These are phyloP conservation scores for Eimeria necatrix DNA, from an alignment of 169 alveolate species.

Conservation along the genomic window DNA sequence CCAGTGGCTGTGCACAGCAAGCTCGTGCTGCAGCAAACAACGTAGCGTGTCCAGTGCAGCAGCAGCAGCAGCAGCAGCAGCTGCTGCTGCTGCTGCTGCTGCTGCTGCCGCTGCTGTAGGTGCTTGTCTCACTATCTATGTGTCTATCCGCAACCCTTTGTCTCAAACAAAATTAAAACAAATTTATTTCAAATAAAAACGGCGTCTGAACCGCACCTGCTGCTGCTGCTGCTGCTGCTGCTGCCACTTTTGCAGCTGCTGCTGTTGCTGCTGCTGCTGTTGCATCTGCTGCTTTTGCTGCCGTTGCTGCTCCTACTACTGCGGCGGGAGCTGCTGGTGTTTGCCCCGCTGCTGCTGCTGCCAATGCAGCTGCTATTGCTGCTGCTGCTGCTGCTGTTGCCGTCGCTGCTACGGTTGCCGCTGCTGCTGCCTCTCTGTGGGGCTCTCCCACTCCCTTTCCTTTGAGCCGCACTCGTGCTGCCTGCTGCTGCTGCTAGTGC, in stretches of 20 bases:
- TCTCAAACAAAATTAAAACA: no score
- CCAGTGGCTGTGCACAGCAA: neutral
- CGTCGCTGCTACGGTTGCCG: neutral
- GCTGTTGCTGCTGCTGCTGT: slow-evolving; percentile 22
- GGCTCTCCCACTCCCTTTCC: neutral
- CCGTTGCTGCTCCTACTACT: neutral
- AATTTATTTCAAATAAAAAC: no score
- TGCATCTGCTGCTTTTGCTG: neutral
- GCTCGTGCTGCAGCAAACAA: neutral
- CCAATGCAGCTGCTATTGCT: neutral
- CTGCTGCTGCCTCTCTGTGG: neutral
- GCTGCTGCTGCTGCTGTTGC: neutral
- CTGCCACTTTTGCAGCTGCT: neutral
- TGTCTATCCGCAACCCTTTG: no score
- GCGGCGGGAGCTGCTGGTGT: neutral
- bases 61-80: slow-evolving; percentile 48
- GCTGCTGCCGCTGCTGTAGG: no score
- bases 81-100: neutral
- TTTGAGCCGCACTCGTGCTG: neutral
- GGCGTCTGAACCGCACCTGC: neutral
- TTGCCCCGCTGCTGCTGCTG: neutral
- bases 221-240: slow-evolving; percentile 6
- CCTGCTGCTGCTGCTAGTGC: neutral
- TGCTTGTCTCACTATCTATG: no score
- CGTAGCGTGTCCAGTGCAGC: neutral